Conservation (phyloP, 768 basidiomycete genomes). For the Russula abietina region DNA sequence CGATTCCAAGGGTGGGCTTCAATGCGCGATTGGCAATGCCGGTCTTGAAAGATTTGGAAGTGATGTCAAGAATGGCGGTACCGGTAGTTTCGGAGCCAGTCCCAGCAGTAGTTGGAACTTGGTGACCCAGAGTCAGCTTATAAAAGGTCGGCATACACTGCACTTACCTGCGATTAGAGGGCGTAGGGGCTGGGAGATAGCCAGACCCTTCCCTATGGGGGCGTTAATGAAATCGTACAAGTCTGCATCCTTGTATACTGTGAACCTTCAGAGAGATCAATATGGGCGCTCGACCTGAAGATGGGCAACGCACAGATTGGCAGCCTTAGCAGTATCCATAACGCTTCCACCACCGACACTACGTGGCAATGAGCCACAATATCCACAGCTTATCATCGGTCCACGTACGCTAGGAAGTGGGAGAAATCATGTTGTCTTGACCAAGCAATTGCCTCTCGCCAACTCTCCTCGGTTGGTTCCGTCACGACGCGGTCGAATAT, state of each 20-base stretch:
- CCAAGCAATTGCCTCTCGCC: conserved; percentile 85
- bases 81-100: conserved; percentile 96
- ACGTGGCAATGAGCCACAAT: conserved; percentile 1
- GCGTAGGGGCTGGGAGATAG: conserved; percentile 64
- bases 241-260: conserved; percentile 87
- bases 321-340: conserved; percentile 93
- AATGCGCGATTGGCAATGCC: conserved; percentile 91
- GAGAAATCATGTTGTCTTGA: conserved; percentile 82
- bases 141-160: not conserved
- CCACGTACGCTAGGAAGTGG: conserved; percentile 80
- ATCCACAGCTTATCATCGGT: not conserved
- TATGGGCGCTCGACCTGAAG: not conserved
- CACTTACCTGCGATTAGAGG: conserved; percentile 76
- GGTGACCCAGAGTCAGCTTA: not conserved
- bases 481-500: conserved; percentile 76
- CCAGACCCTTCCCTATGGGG: conserved; percentile 86
- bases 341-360: conserved; percentile 92
- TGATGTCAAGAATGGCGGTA: conserved; percentile 89
- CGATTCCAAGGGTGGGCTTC: conserved; percentile 77
- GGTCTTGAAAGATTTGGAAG: conserved; percentile 90
- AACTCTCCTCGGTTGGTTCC: conserved; percentile 90
- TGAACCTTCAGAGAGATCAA: conserved; percentile 49
- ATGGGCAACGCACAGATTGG: conserved; percentile 60
- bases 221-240: conserved; percentile 97
- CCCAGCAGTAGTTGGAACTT: conserved; percentile 71